Evolutionary conservation across 345 rosid genomes (phyloP), one percentile per base, ranked within the genome.

Genomic region (Dipteronia sinensis): DNA sequence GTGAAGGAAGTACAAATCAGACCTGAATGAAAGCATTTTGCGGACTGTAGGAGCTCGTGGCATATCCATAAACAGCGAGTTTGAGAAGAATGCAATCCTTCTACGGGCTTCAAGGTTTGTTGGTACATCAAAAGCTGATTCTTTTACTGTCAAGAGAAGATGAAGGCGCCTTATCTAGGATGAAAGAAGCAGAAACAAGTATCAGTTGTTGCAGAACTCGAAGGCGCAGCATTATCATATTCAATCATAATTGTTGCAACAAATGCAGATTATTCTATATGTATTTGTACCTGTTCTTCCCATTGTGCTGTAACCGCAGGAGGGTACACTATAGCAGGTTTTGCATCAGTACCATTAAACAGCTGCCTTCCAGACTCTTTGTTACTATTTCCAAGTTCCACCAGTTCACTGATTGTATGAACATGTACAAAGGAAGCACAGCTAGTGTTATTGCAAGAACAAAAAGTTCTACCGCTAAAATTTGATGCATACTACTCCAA

Each of bases 61-160:
- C 94, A 95, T 93, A 80, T 95, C 98, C 99, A 93, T 95, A 79
- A 95, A 95, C 81, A 95, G 83, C 29, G 99, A 95, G 71, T 93
- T 95, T 77, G 98, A 75, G 83, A 95, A 93, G 88, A 95, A 95
- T 65, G 99, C 78, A 78, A 95, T 92, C 82, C 99, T 91, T 80
- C 99, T 89, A 69, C 96, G 93, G 4, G 99, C 99, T 92, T 95
- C 98, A 80, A 95, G 98, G 86, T 94, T 95, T 79, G 87, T 85
- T 59, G 99, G 99, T 72, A 95, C 90, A 74, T 95, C 95, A 82
- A 79, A 72, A 73, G 97, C 98, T 69, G 98, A 90, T 84, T 94
- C 99, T 85, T 89, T 96, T 67, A 91, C 97, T 10, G 98, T 96
- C 84, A 94, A 80, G 67, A 96, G 94, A 75, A 96, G 88, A 88